Base-by-base conservation (phyloP, 192 early-diverging fungal genomes). In the Rhizophagus prolifer region DNA sequence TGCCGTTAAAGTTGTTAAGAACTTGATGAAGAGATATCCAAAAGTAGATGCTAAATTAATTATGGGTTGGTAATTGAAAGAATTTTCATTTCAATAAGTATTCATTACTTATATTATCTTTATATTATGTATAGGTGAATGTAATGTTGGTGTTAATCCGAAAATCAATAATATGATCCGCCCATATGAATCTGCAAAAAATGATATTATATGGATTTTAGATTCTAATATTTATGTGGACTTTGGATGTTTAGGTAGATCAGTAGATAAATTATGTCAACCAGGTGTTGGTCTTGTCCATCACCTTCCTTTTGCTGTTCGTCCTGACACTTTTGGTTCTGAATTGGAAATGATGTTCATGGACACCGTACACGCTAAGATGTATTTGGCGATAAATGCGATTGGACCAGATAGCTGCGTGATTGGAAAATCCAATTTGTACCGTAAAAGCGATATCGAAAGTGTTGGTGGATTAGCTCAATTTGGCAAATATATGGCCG, bases 131-230 rank as follows among this genome's bases (percentile, higher is more conserved):
- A 62, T 70, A 93, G 92, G 90, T 36, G 89, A 89, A 61, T 78
- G 86, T 47, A 79, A 86, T 58, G 91, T 94, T 1, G 96, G 95
- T 47, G 90, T 93, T 65, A 99, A 99, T 81, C 97, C 97, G 21
- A 99, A 99, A 82, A 91, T 98, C 78, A 95, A 95, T 85, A 97
- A 97, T 86, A 86, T 99, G 87, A 81, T 96, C 25, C 88, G 90
- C 65, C 92, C 92, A 10, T 97, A 94, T 81, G 85, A 90, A 54
- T 81, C 82, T 25, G 89, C 93, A 9, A 90, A 92, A 75, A 84
- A 94, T 82, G 94, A 97, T 78, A 91, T 98, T 76, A 80, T 99
- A 41, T 99, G 97, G 97, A 93, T 97, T 76, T 87, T 93, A 26
- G 97, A 99, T 81, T 94, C 93, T 7, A 98, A 98, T 85, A 91